Conservation (phyloP, 495 filamentous ascomycete genomes). For the Tricharina praecox region DNA sequence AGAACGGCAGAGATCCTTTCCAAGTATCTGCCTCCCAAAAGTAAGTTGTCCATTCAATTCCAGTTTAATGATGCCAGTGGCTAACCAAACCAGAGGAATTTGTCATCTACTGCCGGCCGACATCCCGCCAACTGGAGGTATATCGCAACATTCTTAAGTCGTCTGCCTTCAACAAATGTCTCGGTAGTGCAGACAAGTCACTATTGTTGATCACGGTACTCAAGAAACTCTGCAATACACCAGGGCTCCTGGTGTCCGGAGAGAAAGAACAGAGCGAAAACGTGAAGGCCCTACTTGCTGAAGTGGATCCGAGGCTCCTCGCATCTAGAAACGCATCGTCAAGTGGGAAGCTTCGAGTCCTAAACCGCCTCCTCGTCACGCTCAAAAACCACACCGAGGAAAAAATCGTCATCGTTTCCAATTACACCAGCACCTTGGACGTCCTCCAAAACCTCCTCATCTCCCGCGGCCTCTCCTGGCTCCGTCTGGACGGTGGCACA, state of each 20-base stretch:
- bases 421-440: slow-evolving; percentile 64
- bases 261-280: slow-evolving; percentile 28
- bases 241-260: slow-evolving; percentile 39
- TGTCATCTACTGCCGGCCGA: slow-evolving; percentile 59
- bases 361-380: slow-evolving; percentile 49
- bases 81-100: slow-evolving; percentile 34
- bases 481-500: slow-evolving; percentile 59
- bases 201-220: slow-evolving; percentile 62
- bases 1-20: slow-evolving; percentile 59
- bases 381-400: slow-evolving; percentile 46
- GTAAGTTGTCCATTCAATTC: slow-evolving; percentile 11
- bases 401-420: slow-evolving; percentile 67
- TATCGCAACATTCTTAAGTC: slow-evolving; percentile 55
- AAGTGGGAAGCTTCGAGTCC: slow-evolving; percentile 54
- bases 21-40: slow-evolving; percentile 59
- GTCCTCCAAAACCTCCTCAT: slow-evolving; percentile 48
- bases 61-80: background rate
- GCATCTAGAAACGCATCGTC: slow-evolving; percentile 40
- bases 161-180: slow-evolving; percentile 46
- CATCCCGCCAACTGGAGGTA: slow-evolving; percentile 46
- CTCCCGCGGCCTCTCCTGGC: slow-evolving; percentile 45
- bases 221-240: slow-evolving; percentile 72
- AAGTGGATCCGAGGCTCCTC: slow-evolving; percentile 42
- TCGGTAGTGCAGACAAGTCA: slow-evolving; percentile 51
- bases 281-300: slow-evolving; percentile 36